Percentiles rank a stretch among this genome's conserved stretches.
Conservation (phyloP, 1,284 basidiomycete species). For the Cryptococcus sp. region DNA sequence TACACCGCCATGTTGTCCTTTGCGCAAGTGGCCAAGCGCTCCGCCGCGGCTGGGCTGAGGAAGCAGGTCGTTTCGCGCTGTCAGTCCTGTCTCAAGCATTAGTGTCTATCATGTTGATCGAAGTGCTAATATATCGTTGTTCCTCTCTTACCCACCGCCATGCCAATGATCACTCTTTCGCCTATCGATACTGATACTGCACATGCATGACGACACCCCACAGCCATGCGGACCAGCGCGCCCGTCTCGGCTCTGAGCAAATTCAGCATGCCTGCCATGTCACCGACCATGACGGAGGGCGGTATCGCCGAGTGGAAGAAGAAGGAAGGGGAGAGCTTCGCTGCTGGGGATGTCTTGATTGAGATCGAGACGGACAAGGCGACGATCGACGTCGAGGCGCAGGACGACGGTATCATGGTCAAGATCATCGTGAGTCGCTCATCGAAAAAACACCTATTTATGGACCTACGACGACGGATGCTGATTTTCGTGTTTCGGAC, state of each 20-base stretch:
- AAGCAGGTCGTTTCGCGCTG: slow-evolving; percentile 30
- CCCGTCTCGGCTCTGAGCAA: slow-evolving; percentile 76
- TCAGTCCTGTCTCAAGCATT: slow-evolving; percentile 23
- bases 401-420: slow-evolving; percentile 91
- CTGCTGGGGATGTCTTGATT: slow-evolving; percentile 79
- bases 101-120: too few relatives aligned
- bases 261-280: slow-evolving; percentile 99
- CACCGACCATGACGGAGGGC: slow-evolving; percentile 99
- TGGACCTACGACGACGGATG: not conserved
- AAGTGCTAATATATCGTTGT: not conserved
- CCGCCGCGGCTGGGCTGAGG: slow-evolving; percentile 30
- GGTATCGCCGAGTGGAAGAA: slow-evolving; percentile 98
- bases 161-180: not conserved
- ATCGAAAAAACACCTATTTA: not conserved
- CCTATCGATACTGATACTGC: too few relatives aligned
- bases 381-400: slow-evolving; percentile 97
- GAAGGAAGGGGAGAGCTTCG: slow-evolving; percentile 88
- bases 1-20: slow-evolving; percentile 44
- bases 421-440: slow-evolving; percentile 67
- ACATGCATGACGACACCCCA: not conserved
- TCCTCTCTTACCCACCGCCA: not conserved
- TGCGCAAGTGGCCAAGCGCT: slow-evolving; percentile 45
- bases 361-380: slow-evolving; percentile 98
- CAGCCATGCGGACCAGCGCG: slow-evolving; percentile 80
- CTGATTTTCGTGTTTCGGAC: not conserved